Base-by-base conservation (phyloP, 768 basidiomycete genomes). In the Dendrothele bispora region DNA sequence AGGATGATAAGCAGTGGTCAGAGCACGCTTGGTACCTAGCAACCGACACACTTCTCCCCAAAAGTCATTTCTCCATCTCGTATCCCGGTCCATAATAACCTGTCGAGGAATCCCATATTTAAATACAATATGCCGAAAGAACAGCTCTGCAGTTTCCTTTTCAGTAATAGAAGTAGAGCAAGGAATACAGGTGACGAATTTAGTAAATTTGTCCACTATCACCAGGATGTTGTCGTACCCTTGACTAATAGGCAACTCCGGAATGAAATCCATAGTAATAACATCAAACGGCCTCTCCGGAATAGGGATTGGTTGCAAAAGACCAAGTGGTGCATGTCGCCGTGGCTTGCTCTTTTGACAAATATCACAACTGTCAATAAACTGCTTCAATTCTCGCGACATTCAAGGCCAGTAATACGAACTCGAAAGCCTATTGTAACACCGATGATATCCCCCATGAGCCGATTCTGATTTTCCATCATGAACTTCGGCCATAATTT, bases 1-100 rank as follows among this genome's bases (percentile, higher is more conserved):
- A 0, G 68, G 71, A 47, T 74, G 73, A 39, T 69, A 61, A 0
- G 64, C 51, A 0, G 67, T 66, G 1, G 71, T 63, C 0, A 69
- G 38, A 3, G 51, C 53, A 39, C 50, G 45, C 1, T 45, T 22
- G 4, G 55, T 50, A 0, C 59, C 61, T 14, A 66, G 47, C 2
- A 29, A 3, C 1, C 41, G 21, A 11, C 55, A 46, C 2, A 65
- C 42, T 21, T 54, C 48, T 48, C 53, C 51, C 61, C 66, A 69
- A 50, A 70, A 66, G 2, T 39, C 55, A 0, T 51, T 54, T 11
- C 49, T 39, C 60, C 57, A 63, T 7, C 55, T 18, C 17, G 46
- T 54, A 28, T 60, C 60, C 8, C 55, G 2, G 35, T 59, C 58
- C 0, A 54, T 35, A 2, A 61, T 61, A 10, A 64, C 52, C 0